Conservation (phyloP, 495 filamentous ascomycete genomes). For the Hypomontagnella submonticulosa region DNA sequence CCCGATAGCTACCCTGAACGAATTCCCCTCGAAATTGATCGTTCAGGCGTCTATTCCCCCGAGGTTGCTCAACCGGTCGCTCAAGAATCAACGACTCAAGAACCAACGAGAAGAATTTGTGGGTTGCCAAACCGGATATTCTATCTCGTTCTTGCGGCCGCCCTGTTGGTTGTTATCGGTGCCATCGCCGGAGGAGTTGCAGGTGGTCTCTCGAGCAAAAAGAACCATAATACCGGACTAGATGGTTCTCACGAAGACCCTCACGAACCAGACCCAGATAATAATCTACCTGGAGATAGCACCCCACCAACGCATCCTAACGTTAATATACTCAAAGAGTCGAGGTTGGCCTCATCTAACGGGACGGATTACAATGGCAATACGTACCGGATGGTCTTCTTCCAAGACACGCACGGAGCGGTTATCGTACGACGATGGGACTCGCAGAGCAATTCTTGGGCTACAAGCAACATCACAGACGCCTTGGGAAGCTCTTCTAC, state of each 20-base stretch:
- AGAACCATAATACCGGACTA: background rate
- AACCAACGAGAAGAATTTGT: slow-evolving; percentile 10
- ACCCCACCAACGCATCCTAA: slow-evolving; percentile 7
- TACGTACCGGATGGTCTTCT: slow-evolving; percentile 29
- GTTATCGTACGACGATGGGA: slow-evolving; percentile 32
- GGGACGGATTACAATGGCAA: slow-evolving; percentile 21
- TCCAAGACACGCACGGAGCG: slow-evolving; percentile 25
- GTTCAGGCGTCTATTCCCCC: slow-evolving; percentile 1
- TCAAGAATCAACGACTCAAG: background rate
- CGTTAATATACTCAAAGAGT: slow-evolving; percentile 20
- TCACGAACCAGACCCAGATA: background rate
- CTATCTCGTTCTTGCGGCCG: background rate
- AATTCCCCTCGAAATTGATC: slow-evolving; percentile 13
- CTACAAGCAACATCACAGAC: slow-evolving; percentile 28
- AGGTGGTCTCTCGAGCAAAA: slow-evolving; percentile 8
- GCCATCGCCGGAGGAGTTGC: slow-evolving; percentile 26
- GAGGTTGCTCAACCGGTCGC: slow-evolving; percentile 14
- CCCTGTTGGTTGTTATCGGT: slow-evolving; percentile 18
- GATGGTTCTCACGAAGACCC: background rate
- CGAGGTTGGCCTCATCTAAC: slow-evolving; percentile 28
- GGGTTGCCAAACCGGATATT: slow-evolving; percentile 21
- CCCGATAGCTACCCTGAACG: slow-evolving; percentile 12
- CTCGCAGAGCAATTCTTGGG: slow-evolving; percentile 23
- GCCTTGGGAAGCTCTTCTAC: slow-evolving; percentile 3
- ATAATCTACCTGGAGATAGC: background rate